Base-by-base conservation (phyloP, 768 basidiomycete genomes). In the Lentinus tigrinus region DNA sequence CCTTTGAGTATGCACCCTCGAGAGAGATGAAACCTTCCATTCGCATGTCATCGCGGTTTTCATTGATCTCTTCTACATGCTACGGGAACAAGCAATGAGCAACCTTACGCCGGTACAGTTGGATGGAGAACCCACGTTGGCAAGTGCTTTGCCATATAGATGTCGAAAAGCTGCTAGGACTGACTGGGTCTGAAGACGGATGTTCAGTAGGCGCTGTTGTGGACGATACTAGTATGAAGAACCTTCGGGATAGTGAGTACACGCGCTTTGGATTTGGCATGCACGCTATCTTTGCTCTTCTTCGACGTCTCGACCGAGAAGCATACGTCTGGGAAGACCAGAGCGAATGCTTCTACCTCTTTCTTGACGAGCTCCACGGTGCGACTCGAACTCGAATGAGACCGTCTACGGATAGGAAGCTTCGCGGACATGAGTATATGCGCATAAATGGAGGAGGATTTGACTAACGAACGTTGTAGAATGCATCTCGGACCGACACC, bases 1-100 rank as follows among this genome's bases (percentile, higher is more conserved):
- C 94, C 77, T 88, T 93, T 21, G 91, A 87, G 60, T 78, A 73
- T 23, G 88, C 81, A 8, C 92, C 91, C 17, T 83, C 81, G 5
- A 93, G 77, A 68, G 92, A 91, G 55, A 97, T 85, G 69, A 98
- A 98, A 0, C 96, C 96, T 56, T 87, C 77, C 8, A 93, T 73
- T 43, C 71, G 80, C 65, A 88, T 71, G 16, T 77, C 73, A 9
- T 75, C 85, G n/a, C 72, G 77, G 34, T 64, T 67, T 1, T 78
- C 72, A 27, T 83, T 64, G 48, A 94, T 78, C 54, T 82, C 80
- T 60, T 93, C 88, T 8, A 89, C 81, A 63, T 87, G 81, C 91
- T 94, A 64, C 11, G 7, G 11, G 31, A 31, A 3, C 9, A 24
- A 24, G 7, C 2, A 6, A 24, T 46, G 23, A 10, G 23, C 21